These are phyloP conservation scores for Cadophora malorum DNA, from an alignment of 2,329 filamentous ascomycete genomes.

Conservation along the genomic window DNA sequence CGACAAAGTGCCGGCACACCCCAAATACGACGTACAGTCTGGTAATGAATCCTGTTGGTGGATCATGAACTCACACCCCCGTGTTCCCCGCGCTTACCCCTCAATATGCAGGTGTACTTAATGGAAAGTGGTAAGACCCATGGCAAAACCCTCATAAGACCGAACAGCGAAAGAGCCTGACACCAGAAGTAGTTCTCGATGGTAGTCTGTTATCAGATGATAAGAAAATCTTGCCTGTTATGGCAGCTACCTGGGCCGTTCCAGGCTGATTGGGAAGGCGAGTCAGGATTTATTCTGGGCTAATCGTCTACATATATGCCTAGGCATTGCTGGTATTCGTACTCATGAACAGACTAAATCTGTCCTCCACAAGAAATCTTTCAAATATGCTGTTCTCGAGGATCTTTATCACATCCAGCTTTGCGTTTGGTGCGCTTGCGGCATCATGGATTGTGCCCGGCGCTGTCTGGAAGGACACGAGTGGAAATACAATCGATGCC, in stretches of 20 bases:
- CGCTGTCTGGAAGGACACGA: constrained; percentile 49
- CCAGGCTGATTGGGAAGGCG: not conserved
- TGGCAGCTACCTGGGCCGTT: not conserved
- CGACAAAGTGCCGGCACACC: not conserved
- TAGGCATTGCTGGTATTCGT: too few relatives aligned
- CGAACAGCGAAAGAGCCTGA: not conserved
- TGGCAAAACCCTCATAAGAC: not conserved
- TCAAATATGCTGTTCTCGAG: not conserved
- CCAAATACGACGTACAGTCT: not conserved
- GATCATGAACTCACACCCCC: not conserved
- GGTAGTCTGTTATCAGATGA: not conserved
- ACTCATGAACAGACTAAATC: too few relatives aligned
- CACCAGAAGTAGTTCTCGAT: not conserved
- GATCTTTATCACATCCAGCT: not conserved
- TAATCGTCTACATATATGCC: not conserved
- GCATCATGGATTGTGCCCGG: constrained; percentile 51
- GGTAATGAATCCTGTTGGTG: not conserved
- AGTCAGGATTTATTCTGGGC: too few relatives aligned
- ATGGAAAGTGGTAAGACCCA: not conserved
- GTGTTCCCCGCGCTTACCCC: not conserved
- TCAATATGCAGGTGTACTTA: not conserved
- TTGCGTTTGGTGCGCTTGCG: constrained; percentile 19
- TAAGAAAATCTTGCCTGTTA: not conserved
- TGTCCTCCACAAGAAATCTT: too few relatives aligned
- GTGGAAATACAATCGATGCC: constrained; percentile 42